Percentiles rank a stretch among this genome's conserved stretches.
Conservation (phyloP, 768 basidiomycete genomes). For the Termitomyces sp. region DNA sequence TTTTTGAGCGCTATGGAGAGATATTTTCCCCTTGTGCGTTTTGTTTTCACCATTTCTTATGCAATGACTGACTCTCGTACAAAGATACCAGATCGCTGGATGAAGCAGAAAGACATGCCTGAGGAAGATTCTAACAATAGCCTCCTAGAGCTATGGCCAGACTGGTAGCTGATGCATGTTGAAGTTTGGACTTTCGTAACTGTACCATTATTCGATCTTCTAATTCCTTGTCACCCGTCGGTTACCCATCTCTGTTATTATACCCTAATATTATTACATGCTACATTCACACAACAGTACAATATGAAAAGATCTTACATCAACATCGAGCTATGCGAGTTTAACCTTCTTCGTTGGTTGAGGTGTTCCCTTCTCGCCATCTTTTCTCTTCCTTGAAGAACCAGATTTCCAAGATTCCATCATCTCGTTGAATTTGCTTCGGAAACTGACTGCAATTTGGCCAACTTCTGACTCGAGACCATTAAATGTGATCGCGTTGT, state of each 20-base stretch:
- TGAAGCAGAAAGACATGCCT: slow-evolving; percentile 77
- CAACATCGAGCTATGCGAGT: slow-evolving; percentile 38
- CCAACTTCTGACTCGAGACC: slow-evolving; percentile 80
- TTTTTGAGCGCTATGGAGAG: slow-evolving; percentile 88
- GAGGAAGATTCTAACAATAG: slow-evolving; percentile 65
- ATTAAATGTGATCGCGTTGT: slow-evolving; percentile 90
- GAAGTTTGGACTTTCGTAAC: neutral
- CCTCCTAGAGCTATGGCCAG: slow-evolving; percentile 58
- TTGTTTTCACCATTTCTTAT: slow-evolving; percentile 1
- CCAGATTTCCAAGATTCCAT: slow-evolving; percentile 44
- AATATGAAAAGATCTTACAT: slow-evolving; percentile 11
- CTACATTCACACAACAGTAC: slow-evolving; percentile 13
- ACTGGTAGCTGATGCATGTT: slow-evolving; percentile 38
- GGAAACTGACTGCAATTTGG: slow-evolving; percentile 45
- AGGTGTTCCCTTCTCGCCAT: slow-evolving; percentile 58
- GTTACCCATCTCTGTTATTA: slow-evolving; percentile 17
- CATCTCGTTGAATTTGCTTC: slow-evolving; percentile 52
- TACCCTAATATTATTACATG: slow-evolving; percentile 27
- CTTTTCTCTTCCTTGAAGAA: slow-evolving; percentile 69
- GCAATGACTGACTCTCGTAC: neutral
- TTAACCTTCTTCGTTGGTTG: slow-evolving; percentile 70
- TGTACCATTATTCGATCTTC: neutral
- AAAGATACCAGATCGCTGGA: slow-evolving; percentile 87
- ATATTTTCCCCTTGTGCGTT: slow-evolving; percentile 77
- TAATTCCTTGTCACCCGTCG: neutral